Percentiles rank a stretch among this genome's conserved stretches.
These are phyloP conservation scores for Coprinopsis cinerea DNA, from an alignment of 768 basidiomycete genomes.

Conservation along the genomic window DNA sequence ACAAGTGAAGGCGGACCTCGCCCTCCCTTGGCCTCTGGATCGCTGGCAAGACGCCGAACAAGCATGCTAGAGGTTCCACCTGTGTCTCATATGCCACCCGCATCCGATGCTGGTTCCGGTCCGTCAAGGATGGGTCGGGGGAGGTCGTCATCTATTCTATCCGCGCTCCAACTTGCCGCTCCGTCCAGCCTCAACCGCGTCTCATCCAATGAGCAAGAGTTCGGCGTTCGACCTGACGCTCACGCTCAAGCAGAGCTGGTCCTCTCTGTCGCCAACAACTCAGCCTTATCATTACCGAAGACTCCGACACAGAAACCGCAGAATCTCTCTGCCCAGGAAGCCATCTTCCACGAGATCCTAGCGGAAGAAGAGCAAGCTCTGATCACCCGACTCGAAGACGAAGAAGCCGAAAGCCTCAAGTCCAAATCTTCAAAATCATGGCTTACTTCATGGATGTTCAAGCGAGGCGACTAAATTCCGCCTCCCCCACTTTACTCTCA, in stretches of 20 bases:
- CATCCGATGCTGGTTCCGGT: slow-evolving; percentile 22
- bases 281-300: slow-evolving; percentile 29
- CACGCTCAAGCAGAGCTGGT: slow-evolving; percentile 42
- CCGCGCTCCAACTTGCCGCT: slow-evolving; percentile 27
- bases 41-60: slow-evolving; percentile 19
- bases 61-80: slow-evolving; percentile 21
- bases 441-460: slow-evolving; percentile 66
- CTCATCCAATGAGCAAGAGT: slow-evolving; percentile 28
- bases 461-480: slow-evolving; percentile 25
- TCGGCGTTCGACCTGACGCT: slow-evolving; percentile 34
- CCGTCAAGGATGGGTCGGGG: slow-evolving; percentile 18
- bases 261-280: slow-evolving; percentile 27
- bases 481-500: not conserved
- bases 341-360: slow-evolving; percentile 62
- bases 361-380: slow-evolving; percentile 62
- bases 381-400: slow-evolving; percentile 46
- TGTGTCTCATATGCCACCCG: slow-evolving; percentile 19
- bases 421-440: slow-evolving; percentile 45
- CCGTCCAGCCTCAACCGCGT: slow-evolving; percentile 23
- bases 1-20: slow-evolving; percentile 11
- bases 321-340: slow-evolving; percentile 53
- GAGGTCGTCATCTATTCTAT: slow-evolving; percentile 33
- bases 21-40: slow-evolving; percentile 1
- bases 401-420: slow-evolving; percentile 45
- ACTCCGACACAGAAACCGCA: slow-evolving; percentile 25